Evolutionary conservation across 2,329 filamentous ascomycete species (phyloP).

Genomic region (Fusarium tjaetaba): DNA sequence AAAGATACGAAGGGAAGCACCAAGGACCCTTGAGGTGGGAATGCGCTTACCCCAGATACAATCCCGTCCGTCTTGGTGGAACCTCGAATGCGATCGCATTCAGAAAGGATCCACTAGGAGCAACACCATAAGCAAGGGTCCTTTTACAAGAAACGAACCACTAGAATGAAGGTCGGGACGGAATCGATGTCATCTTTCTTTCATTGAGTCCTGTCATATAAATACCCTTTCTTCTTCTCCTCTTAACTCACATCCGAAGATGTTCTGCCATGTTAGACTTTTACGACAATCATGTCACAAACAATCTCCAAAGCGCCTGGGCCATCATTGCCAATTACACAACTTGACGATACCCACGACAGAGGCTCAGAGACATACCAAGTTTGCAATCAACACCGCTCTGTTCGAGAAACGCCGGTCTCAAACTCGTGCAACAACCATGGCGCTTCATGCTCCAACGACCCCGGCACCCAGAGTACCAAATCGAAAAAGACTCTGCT

Average conservation of each 20-base stretch:
- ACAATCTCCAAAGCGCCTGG: background rate
- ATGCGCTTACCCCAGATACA: background rate
- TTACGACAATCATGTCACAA: constrained; percentile 16
- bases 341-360: background rate
- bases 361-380: background rate
- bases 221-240: background rate
- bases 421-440: background rate
- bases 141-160: background rate
- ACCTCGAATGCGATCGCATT: constrained; percentile 2
- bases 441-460: background rate
- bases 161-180: background rate
- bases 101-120: background rate
- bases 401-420: background rate
- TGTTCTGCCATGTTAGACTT: no score
- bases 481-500: constrained; percentile 20
- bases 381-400: no score
- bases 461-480: background rate
- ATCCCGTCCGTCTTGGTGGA: background rate
- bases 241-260: no score
- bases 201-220: background rate
- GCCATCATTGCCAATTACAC: background rate
- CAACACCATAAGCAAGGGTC: background rate
- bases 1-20: background rate
- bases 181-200: background rate
- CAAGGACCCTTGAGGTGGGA: background rate